Conservation (phyloP, 2,329 filamentous ascomycete genomes). For the Colletotrichum filicis region DNA sequence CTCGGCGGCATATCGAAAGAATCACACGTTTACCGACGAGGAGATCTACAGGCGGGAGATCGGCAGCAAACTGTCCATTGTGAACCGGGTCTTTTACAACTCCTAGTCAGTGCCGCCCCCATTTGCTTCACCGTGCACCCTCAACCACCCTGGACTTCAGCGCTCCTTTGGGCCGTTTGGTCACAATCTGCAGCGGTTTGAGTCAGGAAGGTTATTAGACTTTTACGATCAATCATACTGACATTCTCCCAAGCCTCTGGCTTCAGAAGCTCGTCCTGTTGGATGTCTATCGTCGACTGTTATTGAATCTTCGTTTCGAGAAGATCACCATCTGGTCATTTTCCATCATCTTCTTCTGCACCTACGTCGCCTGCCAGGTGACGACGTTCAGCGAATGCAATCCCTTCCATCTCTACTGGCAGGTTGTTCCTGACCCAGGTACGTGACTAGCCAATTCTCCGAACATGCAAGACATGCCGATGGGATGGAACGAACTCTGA, state of each 20-base stretch:
- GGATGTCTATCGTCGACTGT: slow-evolving; percentile 41
- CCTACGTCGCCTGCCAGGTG: slow-evolving; percentile 46
- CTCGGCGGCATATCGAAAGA: slow-evolving; percentile 36
- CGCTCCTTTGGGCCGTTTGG: not conserved
- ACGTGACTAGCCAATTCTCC: slow-evolving; percentile 23
- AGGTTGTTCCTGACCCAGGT: slow-evolving; percentile 57
- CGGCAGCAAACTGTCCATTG: slow-evolving; percentile 47
- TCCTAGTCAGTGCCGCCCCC: slow-evolving; percentile 44
- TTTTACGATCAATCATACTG: slow-evolving; percentile 2
- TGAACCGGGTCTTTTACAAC: slow-evolving; percentile 46
- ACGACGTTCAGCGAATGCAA: slow-evolving; percentile 49
- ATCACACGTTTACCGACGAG: slow-evolving; percentile 40
- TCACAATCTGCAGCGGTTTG: not conserved
- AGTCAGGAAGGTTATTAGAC: slow-evolving; percentile 3
- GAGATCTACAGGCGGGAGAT: slow-evolving; percentile 47
- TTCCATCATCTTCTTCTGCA: slow-evolving; percentile 42
- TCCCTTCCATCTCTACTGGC: slow-evolving; percentile 67
- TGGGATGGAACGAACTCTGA: not conserved
- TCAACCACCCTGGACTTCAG: slow-evolving; percentile 3
- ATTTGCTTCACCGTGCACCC: not conserved
- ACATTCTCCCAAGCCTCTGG: slow-evolving; percentile 39
- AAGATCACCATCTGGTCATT: slow-evolving; percentile 40
- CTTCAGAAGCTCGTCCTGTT: slow-evolving; percentile 43
- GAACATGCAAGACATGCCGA: not conserved
- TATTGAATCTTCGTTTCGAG: slow-evolving; percentile 38